Evolutionary conservation across 1,139 yeast species (phyloP).

Genomic region (Debaryomyces coudertii): DNA sequence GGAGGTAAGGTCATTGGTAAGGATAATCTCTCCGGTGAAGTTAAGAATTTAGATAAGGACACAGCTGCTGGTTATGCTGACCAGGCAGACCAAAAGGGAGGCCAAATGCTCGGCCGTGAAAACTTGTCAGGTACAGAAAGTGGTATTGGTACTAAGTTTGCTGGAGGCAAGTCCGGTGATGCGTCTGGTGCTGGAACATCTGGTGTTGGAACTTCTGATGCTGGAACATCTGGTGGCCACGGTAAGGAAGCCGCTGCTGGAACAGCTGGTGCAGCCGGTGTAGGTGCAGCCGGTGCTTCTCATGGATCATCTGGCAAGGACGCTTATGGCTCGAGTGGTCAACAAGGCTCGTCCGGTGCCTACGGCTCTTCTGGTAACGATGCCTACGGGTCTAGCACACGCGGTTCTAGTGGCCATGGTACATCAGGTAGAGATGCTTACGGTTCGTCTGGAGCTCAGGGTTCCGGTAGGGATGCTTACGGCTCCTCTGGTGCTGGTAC

Average conservation of each 20-base stretch:
- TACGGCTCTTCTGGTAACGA: constrained; percentile 15
- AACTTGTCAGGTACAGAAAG: constrained; percentile 33
- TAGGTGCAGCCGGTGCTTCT: constrained; percentile 14
- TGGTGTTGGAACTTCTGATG: constrained; percentile 13
- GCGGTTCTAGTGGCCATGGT: constrained; percentile 18
- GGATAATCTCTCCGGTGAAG: constrained; percentile 28
- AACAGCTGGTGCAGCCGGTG: constrained; percentile 17
- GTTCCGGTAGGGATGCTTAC: constrained; percentile 14
- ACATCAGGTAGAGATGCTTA: constrained; percentile 17
- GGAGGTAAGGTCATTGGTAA: constrained; percentile 28
- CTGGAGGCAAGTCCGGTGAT: constrained; percentile 20
- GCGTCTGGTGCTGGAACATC: constrained; percentile 15
- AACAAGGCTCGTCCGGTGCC: constrained; percentile 14
- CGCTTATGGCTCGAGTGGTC: constrained; percentile 17
- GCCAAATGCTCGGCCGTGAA: constrained; percentile 30
- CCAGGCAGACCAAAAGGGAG: constrained; percentile 33
- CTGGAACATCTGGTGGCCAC: constrained; percentile 10
- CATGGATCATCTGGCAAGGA: constrained; percentile 17
- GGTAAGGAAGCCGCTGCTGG: constrained; percentile 19
- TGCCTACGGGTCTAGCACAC: constrained; percentile 16
- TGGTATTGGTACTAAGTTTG: constrained; percentile 32
- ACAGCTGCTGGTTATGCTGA: constrained; percentile 34
- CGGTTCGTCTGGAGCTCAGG: constrained; percentile 18
- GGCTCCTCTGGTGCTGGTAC: constrained; percentile 12
- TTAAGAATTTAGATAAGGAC: constrained; percentile 30